Percentiles rank a stretch among this genome's conserved stretches.
phyloP scores from a whole-genome alignment of 495 filamentous ascomycete species.

The Amphirosellinia nigrospora region DNA sequence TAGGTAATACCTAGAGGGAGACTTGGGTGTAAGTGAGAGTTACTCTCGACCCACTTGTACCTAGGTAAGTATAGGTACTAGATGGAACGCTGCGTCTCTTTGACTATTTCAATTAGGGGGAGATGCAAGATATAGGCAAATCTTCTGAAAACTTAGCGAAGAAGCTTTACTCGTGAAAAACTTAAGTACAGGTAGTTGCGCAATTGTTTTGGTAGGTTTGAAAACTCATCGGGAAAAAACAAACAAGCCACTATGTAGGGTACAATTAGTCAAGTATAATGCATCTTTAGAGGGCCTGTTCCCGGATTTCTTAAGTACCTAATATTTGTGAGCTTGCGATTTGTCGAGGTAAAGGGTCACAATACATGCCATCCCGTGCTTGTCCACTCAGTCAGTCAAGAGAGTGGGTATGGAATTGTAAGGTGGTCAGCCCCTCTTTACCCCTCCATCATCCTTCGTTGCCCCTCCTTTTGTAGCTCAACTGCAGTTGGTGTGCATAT shows the following conservation, averaged over 20 bases:
- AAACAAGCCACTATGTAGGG: background rate
- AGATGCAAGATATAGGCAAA: background rate
- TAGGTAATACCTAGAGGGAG: background rate
- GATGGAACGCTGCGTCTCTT: background rate
- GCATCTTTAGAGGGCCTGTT: background rate
- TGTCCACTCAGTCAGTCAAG: background rate
- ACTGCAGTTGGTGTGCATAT: constrained; percentile 38
- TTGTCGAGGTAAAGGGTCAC: background rate
- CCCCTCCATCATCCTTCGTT: constrained; percentile 41
- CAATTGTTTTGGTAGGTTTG: background rate
- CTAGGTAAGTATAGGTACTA: background rate
- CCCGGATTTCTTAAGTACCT: background rate
- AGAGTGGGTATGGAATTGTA: constrained; percentile 1
- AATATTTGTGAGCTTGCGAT: background rate
- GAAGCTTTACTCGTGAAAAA: background rate
- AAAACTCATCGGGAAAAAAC: background rate
- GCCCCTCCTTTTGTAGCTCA: constrained; percentile 39
- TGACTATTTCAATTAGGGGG: background rate
- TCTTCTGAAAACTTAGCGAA: background rate
- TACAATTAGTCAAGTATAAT: constrained; percentile 3
- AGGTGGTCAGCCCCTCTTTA: constrained; percentile 40
- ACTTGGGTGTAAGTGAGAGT: background rate
- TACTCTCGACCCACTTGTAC: background rate
- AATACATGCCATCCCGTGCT: background rate
- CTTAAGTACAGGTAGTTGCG: background rate